These are phyloP conservation scores for Alternaria longipes DNA, from an alignment of 2,329 filamentous ascomycete species.

Conservation along the genomic window DNA sequence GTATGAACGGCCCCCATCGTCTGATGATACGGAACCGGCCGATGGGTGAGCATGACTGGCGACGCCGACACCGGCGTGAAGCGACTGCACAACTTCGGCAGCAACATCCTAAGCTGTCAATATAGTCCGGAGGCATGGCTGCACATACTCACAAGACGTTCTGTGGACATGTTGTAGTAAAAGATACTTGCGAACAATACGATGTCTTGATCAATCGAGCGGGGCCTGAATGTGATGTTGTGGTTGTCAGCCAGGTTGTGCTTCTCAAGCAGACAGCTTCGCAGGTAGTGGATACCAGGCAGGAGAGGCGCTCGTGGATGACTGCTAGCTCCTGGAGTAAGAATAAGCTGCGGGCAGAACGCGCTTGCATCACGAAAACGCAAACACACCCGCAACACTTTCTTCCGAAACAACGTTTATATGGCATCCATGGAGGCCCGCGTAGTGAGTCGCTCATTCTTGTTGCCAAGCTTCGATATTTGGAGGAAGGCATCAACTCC, in stretches of 20 bases:
- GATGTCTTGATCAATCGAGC: background rate
- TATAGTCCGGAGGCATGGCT: background rate
- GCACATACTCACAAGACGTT: constrained; percentile 6
- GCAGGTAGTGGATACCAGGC: background rate
- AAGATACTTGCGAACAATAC: constrained; percentile 19
- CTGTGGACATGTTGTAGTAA: constrained; percentile 10
- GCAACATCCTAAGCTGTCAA: constrained; percentile 1
- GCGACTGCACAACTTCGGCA: background rate
- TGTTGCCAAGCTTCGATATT: constrained; percentile 95
- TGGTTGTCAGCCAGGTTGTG: background rate
- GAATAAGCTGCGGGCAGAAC: background rate
- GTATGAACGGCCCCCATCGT: background rate
- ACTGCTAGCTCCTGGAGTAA: background rate
- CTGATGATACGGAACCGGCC: background rate
- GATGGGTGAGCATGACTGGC: constrained; percentile 31
- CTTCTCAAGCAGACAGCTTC: background rate
- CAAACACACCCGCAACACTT: background rate
- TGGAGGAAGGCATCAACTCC: constrained; percentile 96
- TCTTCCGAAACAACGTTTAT: constrained; percentile 32
- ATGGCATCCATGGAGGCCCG: constrained; percentile 63
- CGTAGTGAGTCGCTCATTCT: constrained; percentile 88
- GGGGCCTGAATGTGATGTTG: background rate
- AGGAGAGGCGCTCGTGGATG: background rate
- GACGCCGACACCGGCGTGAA: background rate
- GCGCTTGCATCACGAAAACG: background rate